phyloP scores from a whole-genome alignment of 495 filamentous ascomycete genomes.

The Penicillium bovifimosum region DNA sequence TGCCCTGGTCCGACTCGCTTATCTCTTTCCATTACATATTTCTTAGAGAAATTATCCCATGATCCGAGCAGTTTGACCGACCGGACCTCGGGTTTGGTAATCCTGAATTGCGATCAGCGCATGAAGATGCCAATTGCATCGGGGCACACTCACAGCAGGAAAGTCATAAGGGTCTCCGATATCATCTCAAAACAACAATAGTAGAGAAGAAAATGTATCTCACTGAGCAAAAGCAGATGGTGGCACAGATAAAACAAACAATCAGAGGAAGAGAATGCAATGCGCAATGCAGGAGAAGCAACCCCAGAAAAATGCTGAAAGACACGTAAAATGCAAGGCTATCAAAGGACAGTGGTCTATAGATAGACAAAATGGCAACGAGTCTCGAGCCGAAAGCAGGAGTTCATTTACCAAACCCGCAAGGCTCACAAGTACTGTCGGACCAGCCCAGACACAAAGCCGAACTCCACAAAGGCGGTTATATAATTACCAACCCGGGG shows the following conservation, averaged over 20 bases:
- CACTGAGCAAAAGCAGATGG: conserved; percentile 6
- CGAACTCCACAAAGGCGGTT: conserved; percentile 12
- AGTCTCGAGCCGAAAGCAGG: not conserved
- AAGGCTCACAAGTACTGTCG: not conserved
- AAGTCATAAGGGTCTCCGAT: conserved; percentile 71
- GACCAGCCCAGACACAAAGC: conserved; percentile 9
- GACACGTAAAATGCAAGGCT: conserved; percentile 21
- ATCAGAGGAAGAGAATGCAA: conserved; percentile 8
- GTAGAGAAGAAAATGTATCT: conserved; percentile 3
- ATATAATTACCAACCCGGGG: conserved; percentile 20
- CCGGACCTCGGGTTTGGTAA: conserved; percentile 56
- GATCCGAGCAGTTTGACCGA: conserved; percentile 81
- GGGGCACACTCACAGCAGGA: conserved; percentile 58
- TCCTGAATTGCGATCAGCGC: conserved; percentile 12
- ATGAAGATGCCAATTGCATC: not conserved
- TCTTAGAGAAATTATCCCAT: conserved; percentile 83
- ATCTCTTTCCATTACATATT: conserved; percentile 77
- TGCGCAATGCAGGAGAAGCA: not conserved
- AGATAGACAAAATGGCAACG: not conserved
- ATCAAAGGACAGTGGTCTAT: conserved; percentile 8
- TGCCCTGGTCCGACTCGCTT: conserved; percentile 59
- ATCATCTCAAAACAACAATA: conserved; percentile 43
- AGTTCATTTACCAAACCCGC: conserved; percentile 4
- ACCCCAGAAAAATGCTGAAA: conserved; percentile 7
- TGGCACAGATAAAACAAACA: not conserved